Evolutionary conservation across 2,329 filamentous ascomycete species (phyloP).

Genomic region (Furcasterigmium furcatum): DNA sequence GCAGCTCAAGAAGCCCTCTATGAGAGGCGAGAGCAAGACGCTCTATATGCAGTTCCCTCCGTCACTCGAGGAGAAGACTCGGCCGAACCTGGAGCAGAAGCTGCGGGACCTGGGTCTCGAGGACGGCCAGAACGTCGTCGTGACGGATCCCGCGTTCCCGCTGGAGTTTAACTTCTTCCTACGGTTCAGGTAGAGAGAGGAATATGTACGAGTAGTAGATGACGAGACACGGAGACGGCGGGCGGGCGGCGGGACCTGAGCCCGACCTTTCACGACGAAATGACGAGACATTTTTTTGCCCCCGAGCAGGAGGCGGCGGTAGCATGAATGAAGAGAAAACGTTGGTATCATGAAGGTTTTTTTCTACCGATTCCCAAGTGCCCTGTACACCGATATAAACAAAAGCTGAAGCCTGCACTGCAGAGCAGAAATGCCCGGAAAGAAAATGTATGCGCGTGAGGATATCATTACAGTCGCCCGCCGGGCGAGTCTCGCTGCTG

Average conservation of each 20-base stretch:
- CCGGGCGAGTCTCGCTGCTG: background rate
- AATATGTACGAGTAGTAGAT: slow-evolving; percentile 1
- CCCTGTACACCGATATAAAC: background rate
- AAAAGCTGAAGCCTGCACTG: background rate
- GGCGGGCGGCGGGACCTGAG: too few relatives aligned
- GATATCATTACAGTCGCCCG: background rate
- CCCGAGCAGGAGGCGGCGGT: background rate
- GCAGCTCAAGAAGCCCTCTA: slow-evolving; percentile 89
- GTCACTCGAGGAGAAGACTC: slow-evolving; percentile 78
- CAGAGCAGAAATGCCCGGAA: background rate
- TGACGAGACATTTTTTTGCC: background rate
- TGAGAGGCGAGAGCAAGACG: slow-evolving; percentile 75
- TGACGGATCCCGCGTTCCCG: slow-evolving; percentile 86
- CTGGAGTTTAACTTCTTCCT: slow-evolving; percentile 62
- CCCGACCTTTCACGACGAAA: slow-evolving; percentile 3
- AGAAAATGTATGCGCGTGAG: background rate
- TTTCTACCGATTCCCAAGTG: slow-evolving; percentile 1
- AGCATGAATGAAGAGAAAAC: background rate
- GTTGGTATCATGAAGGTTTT: slow-evolving; percentile 4
- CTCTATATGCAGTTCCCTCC: slow-evolving; percentile 87
- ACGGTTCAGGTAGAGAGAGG: slow-evolving; percentile 34
- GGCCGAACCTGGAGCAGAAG: slow-evolving; percentile 77
- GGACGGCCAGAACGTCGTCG: slow-evolving; percentile 83
- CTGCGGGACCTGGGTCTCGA: slow-evolving; percentile 69
- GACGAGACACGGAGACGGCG: too few relatives aligned